phyloP scores from a whole-genome alignment of 2,329 filamentous ascomycete genomes.

The Mycosphaerella arachidis region DNA sequence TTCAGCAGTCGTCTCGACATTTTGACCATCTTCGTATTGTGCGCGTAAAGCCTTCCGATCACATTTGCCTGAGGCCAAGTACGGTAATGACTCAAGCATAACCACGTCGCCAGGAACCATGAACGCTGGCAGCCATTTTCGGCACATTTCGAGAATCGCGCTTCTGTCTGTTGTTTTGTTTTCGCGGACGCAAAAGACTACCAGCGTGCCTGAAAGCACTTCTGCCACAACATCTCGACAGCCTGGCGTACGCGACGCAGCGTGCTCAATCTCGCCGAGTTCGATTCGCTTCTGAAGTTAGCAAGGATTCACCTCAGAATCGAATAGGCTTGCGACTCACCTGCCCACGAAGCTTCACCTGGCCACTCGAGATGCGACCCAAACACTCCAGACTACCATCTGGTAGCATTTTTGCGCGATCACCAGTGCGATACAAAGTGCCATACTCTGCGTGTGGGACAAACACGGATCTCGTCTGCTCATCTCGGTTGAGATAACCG shows the following conservation, averaged over 20 bases:
- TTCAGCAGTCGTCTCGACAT: constrained; percentile 16
- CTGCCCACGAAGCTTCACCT: constrained; percentile 83
- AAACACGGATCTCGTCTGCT: constrained; percentile 70
- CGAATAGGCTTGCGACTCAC: constrained; percentile 69
- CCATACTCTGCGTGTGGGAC: constrained; percentile 61
- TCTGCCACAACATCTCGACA: constrained; percentile 64
- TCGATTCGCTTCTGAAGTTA: constrained; percentile 52
- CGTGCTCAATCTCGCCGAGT: constrained; percentile 61
- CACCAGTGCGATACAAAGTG: constrained; percentile 75
- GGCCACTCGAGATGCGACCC: constrained; percentile 72
- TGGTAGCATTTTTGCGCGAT: constrained; percentile 65
- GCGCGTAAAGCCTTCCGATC: constrained; percentile 62
- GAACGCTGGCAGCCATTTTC: constrained; percentile 70
- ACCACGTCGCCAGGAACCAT: constrained; percentile 78
- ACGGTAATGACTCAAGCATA: constrained; percentile 61
- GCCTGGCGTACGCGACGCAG: constrained; percentile 55
- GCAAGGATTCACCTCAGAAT: constrained; percentile 47
- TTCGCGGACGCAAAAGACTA: constrained; percentile 66
- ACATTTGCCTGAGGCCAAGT: constrained; percentile 77
- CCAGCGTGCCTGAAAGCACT: constrained; percentile 63
- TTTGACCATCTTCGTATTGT: constrained; percentile 43
- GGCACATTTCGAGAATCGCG: constrained; percentile 57
- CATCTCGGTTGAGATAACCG: constrained; percentile 74
- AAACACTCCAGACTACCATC: constrained; percentile 76
- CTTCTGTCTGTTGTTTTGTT: constrained; percentile 34